These are phyloP conservation scores for Chlamydomonas incerta DNA, from an alignment of 139 green algal species.

Conservation along the genomic window DNA sequence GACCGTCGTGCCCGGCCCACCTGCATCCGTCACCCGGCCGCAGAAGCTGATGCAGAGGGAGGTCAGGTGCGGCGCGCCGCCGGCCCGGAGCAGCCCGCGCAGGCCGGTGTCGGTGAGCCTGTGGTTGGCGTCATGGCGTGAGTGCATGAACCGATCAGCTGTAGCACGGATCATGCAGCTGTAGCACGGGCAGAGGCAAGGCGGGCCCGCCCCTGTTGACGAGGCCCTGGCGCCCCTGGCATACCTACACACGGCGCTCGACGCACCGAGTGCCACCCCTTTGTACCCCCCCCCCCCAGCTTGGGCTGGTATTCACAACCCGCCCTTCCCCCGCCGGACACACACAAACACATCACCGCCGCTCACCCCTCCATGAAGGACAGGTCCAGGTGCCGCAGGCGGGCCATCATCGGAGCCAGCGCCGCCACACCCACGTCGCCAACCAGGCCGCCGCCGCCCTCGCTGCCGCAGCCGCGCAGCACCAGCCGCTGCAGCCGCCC, in stretches of 20 bases:
- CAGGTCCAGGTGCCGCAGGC: conserved; percentile 25
- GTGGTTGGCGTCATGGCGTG: too few relatives aligned
- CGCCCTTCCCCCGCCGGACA: too few relatives aligned
- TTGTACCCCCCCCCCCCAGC: too few relatives aligned
- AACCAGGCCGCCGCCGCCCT: neutral
- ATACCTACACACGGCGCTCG: too few relatives aligned
- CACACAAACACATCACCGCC: neutral
- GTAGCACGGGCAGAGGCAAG: too few relatives aligned
- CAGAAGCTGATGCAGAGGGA: conserved; percentile 4
- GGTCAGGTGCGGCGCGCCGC: conserved; percentile 17
- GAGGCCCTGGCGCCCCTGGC: neutral
- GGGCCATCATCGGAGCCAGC: conserved; percentile 25
- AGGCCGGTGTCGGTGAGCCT: conserved; percentile 20
- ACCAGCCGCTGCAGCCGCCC: neutral
- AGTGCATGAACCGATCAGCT: too few relatives aligned
- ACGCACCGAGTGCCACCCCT: too few relatives aligned
- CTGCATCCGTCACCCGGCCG: neutral
- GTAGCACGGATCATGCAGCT: too few relatives aligned
- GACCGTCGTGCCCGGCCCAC: neutral
- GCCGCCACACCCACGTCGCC: conserved; percentile 21
- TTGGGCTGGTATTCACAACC: too few relatives aligned
- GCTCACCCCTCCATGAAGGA: conserved; percentile 1
- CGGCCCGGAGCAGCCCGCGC: neutral
- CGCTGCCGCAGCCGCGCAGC: neutral
- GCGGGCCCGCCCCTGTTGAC: too few relatives aligned